Percentiles rank a stretch among this genome's conserved stretches.
phyloP scores from a whole-genome alignment of 2,329 filamentous ascomycete species.

The Apiospora pterosperma region DNA sequence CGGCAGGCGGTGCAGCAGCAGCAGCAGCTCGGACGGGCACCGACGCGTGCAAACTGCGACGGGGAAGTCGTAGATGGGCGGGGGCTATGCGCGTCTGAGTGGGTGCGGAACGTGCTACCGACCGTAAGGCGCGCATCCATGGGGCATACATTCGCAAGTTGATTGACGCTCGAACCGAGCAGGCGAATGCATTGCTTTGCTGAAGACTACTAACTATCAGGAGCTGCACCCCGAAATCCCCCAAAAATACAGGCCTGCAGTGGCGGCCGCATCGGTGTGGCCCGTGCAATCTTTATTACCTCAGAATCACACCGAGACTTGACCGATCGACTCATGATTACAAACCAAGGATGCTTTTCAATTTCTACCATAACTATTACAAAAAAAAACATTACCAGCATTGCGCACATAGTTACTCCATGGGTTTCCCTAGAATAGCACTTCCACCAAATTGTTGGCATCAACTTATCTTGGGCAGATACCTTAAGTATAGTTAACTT shows the following conservation, averaged over 20 bases:
- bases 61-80: constrained; percentile 2
- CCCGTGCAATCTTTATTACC: not conserved
- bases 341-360: not conserved
- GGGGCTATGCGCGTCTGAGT: constrained; percentile 11
- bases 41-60: constrained; percentile 21
- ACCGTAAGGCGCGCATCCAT: constrained; percentile 27
- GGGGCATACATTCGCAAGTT: constrained; percentile 27
- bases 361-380: not conserved
- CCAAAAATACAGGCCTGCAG: not conserved
- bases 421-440: not conserved
- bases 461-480: not conserved
- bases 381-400: not conserved
- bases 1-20: not conserved
- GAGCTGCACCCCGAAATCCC: not conserved
- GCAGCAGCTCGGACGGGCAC: constrained; percentile 12
- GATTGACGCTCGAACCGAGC: constrained; percentile 28
- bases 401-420: not conserved
- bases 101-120: constrained; percentile 19
- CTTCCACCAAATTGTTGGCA: not conserved
- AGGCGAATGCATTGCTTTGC: constrained; percentile 23
- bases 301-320: not conserved
- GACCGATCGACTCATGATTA: not conserved
- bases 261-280: not conserved
- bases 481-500: no score
- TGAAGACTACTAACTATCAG: not conserved